phyloP scores from a whole-genome alignment of 768 basidiomycete genomes.

The Russula virescens region DNA sequence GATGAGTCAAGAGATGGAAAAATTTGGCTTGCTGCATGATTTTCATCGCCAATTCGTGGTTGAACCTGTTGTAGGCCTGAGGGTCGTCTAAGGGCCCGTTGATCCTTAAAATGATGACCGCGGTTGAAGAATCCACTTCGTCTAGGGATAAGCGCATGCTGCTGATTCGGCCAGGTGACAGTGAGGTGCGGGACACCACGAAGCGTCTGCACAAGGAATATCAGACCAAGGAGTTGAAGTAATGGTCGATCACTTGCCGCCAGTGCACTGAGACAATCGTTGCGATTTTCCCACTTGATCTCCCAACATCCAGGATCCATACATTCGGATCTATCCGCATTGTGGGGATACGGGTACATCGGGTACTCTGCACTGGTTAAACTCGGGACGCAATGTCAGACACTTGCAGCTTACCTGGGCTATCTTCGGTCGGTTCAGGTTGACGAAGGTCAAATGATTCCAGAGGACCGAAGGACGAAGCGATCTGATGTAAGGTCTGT shows the following conservation, averaged over 20 bases:
- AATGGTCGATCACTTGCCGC: constrained; percentile 42
- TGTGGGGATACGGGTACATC: constrained; percentile 40
- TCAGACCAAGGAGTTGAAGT: neutral
- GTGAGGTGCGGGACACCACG: constrained; percentile 64
- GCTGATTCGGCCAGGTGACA: constrained; percentile 76
- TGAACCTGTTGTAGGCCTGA: constrained; percentile 1
- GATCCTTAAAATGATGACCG: constrained; percentile 8
- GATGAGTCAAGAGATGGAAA: neutral
- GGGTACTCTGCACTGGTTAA: neutral
- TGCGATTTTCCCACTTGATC: constrained; percentile 72
- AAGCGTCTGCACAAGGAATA: constrained; percentile 45
- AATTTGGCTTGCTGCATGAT: neutral
- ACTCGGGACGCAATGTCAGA: neutral
- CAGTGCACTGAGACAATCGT: constrained; percentile 67
- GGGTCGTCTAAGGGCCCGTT: neutral
- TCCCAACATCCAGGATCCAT: constrained; percentile 69
- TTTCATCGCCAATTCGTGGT: neutral
- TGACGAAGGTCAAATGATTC: constrained; percentile 45
- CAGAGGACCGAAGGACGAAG: constrained; percentile 56
- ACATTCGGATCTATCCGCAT: constrained; percentile 43
- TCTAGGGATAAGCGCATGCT: constrained; percentile 27
- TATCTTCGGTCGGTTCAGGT: constrained; percentile 14
- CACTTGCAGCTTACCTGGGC: constrained; percentile 9
- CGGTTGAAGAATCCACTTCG: constrained; percentile 7
- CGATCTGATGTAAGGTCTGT: constrained; percentile 49